Evolutionary conservation across 495 filamentous ascomycete species (phyloP).

Genomic region (Parathielavia hyrcaniae): DNA sequence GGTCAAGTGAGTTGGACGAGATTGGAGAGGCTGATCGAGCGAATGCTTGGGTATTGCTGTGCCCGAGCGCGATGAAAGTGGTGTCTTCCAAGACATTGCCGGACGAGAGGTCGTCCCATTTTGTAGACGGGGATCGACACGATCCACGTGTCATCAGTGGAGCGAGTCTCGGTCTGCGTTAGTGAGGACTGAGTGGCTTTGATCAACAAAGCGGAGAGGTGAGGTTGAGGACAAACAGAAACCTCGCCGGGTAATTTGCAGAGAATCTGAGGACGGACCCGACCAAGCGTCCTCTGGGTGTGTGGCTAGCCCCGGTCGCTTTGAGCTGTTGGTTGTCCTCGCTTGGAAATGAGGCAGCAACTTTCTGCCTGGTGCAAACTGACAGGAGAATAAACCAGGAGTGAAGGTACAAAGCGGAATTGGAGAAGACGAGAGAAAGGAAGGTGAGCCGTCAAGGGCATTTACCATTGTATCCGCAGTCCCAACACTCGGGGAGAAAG

Average conservation of each 20-base stretch:
- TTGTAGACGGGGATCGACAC: constrained; percentile 3
- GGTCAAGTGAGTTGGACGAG: not conserved
- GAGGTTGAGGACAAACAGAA: constrained; percentile 1
- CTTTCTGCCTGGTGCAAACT: not conserved
- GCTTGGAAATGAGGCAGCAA: not conserved
- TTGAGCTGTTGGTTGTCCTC: not conserved
- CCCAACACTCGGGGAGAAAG: too few species aligned
- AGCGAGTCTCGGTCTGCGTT: not conserved
- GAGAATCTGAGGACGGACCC: not conserved
- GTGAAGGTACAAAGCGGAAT: not conserved
- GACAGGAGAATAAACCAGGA: not conserved
- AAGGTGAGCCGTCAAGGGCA: too few species aligned
- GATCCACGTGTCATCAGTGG: not conserved
- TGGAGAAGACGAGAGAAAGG: too few species aligned
- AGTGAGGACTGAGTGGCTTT: not conserved
- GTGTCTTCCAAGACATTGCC: not conserved
- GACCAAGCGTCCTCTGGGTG: not conserved
- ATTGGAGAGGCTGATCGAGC: not conserved
- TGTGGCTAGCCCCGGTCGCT: not conserved
- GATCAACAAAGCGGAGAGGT: not conserved
- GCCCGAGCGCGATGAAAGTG: not conserved
- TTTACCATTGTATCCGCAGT: too few species aligned
- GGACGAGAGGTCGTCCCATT: not conserved
- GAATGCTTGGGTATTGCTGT: not conserved
- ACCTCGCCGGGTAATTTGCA: not conserved